Conservation (phyloP, 2,329 filamentous ascomycete species). For the Penicillium capsulatum region DNA sequence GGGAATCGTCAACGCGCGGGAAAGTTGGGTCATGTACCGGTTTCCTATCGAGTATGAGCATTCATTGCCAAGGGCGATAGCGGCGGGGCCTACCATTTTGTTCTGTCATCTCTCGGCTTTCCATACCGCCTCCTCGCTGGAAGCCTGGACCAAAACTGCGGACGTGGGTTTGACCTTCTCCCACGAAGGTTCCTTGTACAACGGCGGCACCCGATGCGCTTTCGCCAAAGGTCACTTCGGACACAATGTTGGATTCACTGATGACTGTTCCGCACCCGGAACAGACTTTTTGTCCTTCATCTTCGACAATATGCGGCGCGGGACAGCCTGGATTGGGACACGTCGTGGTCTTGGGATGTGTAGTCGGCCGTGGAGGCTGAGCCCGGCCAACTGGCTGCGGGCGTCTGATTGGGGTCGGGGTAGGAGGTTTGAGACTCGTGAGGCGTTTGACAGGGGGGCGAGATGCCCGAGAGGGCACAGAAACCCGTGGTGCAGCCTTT, state of each 20-base stretch:
- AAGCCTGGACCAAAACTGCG: conserved; percentile 53
- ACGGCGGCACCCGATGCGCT: conserved; percentile 78
- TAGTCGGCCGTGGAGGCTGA: conserved; percentile 31
- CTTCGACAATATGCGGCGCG: conserved; percentile 44
- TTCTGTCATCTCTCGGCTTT: conserved; percentile 48
- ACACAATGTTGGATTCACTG: conserved; percentile 82
- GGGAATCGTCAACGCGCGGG: conserved; percentile 44
- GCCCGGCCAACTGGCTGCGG: conserved; percentile 32
- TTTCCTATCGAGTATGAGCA: conserved; percentile 18
- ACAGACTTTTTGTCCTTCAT: conserved; percentile 58
- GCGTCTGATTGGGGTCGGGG: conserved; percentile 37
- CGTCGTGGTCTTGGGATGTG: conserved; percentile 38
- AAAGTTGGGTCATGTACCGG: conserved; percentile 42
- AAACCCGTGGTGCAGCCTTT: conserved; percentile 28
- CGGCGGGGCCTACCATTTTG: conserved; percentile 30
- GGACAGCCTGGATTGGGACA: conserved; percentile 46
- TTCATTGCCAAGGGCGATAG: not conserved
- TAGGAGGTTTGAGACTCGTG: conserved; percentile 39
- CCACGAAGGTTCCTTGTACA: conserved; percentile 85
- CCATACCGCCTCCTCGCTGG: conserved; percentile 47
- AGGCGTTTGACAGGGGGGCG: conserved; percentile 35
- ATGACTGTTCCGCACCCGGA: conserved; percentile 79
- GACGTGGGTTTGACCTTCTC: conserved; percentile 77
- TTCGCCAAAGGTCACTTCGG: conserved; percentile 89
- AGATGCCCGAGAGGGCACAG: conserved; percentile 26